Conservation (phyloP, 2,329 filamentous ascomycete species). For the Aureobasidium uvarum region DNA sequence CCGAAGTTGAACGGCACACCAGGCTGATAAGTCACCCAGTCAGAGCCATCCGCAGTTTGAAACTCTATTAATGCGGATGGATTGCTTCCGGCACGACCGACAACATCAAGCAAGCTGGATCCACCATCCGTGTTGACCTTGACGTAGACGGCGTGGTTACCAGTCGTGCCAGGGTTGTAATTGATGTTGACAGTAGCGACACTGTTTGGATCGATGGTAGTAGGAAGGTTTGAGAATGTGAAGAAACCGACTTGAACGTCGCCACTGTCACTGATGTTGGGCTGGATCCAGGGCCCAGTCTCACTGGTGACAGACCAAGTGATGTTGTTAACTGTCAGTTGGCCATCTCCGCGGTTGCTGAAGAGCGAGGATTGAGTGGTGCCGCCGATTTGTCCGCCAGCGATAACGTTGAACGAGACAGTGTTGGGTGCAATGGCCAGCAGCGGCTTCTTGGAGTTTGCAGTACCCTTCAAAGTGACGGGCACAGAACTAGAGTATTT, state of each 20-base stretch:
- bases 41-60: constrained; percentile 51
- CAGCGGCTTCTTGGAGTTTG: constrained; percentile 48
- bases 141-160: constrained; percentile 53
- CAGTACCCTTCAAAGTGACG: constrained; percentile 52
- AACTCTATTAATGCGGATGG: constrained; percentile 56
- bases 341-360: constrained; percentile 51
- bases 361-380: constrained; percentile 49
- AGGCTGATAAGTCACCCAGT: constrained; percentile 52
- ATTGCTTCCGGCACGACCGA: constrained; percentile 51
- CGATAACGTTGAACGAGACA: constrained; percentile 53
- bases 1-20: constrained; percentile 55
- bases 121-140: constrained; percentile 54
- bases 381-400: constrained; percentile 41
- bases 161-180: constrained; percentile 50
- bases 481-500: constrained; percentile 52
- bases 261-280: constrained; percentile 39
- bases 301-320: constrained; percentile 47
- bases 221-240: constrained; percentile 50
- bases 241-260: constrained; percentile 49
- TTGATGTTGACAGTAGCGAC: constrained; percentile 46
- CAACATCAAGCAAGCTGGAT: constrained; percentile 49
- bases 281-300: constrained; percentile 48
- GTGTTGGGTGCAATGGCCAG: constrained; percentile 51
- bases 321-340: constrained; percentile 48
- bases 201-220: constrained; percentile 44